Evolutionary conservation across 768 basidiomycete species (phyloP), one percentile per base, ranked within the genome.

Genomic region (Lactarius vividus): DNA sequence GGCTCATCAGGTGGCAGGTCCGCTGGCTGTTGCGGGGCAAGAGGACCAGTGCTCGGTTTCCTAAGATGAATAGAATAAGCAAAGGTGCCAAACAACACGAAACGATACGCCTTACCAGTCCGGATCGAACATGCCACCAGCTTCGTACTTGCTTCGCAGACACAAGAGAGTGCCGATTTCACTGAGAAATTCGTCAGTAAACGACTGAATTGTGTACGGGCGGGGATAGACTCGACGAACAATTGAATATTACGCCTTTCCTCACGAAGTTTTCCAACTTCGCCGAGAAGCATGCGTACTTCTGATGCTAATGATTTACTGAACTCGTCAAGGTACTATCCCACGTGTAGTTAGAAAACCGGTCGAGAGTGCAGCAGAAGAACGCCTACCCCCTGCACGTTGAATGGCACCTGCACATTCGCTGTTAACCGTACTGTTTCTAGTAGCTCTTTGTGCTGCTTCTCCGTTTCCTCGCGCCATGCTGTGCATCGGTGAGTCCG

Each of bases 51-150:
- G 67, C 73, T 71, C 16, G 76, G 79, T n/a, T 59, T 66, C 65
- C 67, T 72, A 54, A 8, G 84, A 84, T 77, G 78, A 79, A 82
- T 81, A 81, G 56, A n/a, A n/a, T 52, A 64, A 40, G 20, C 59
- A 31, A 65, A 61, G 35, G 23, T 35, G 33, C 44, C 55, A 59
- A 23, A 6, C 37, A 61, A 16, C 2, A 64, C 20, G 66, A 46
- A n/a, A 57, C 0, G 10, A 37, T 28, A 5, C 11, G 35, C 13
- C 63, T 13, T 37, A 86, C 92, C 92, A 94, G n/a, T 90, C 86
- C 9, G 88, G 83, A 71, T 92, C 88, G 72, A 89, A 94, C 74
- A 92, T 88, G 59, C 92, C 92, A 63, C 91, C 91, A n/a, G 91
- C 86, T 6, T 87, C 88, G 70, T 92, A 91, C 73, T 89, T 89